These are phyloP conservation scores for Neofusicoccum kwambonambiense DNA, from an alignment of 2,329 filamentous ascomycete species.

Conservation along the genomic window DNA sequence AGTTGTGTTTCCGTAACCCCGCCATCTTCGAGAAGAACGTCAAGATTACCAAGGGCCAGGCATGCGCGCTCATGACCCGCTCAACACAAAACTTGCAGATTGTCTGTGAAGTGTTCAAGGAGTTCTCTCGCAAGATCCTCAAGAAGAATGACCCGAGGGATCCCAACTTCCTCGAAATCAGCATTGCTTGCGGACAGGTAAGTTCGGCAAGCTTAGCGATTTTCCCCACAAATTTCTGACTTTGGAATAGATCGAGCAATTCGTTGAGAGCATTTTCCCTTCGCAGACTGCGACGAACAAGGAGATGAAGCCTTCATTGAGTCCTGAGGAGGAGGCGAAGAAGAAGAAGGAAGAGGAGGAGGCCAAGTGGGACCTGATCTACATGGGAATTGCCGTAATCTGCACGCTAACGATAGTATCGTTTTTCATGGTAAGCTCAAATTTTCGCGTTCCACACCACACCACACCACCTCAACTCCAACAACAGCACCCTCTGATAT, in stretches of 20 bases:
- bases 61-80: constrained; percentile 86
- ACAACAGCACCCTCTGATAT: neutral
- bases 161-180: constrained; percentile 89
- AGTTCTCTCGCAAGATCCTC: constrained; percentile 77
- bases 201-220: constrained; percentile 24
- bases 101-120: constrained; percentile 78
- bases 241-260: constrained; percentile 74
- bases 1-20: constrained; percentile 89
- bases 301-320: constrained; percentile 28
- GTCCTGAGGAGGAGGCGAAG: constrained; percentile 57
- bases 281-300: constrained; percentile 56
- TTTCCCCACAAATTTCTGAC: constrained; percentile 13
- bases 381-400: constrained; percentile 67
- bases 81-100: constrained; percentile 85
- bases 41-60: constrained; percentile 95
- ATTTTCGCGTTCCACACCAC: constrained; percentile 19
- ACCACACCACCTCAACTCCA: constrained; percentile 15
- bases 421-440: constrained; percentile 68
- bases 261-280: constrained; percentile 92
- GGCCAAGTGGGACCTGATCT: constrained; percentile 55
- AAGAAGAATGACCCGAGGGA: constrained; percentile 93
- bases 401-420: constrained; percentile 70
- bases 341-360: constrained; percentile 53
- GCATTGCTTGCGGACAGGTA: constrained; percentile 83
- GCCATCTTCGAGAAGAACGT: constrained; percentile 81